Evolutionary conservation across 306 rosid species (phyloP), one percentile per base, ranked within the genome.

Genomic region (Corylus avellana): DNA sequence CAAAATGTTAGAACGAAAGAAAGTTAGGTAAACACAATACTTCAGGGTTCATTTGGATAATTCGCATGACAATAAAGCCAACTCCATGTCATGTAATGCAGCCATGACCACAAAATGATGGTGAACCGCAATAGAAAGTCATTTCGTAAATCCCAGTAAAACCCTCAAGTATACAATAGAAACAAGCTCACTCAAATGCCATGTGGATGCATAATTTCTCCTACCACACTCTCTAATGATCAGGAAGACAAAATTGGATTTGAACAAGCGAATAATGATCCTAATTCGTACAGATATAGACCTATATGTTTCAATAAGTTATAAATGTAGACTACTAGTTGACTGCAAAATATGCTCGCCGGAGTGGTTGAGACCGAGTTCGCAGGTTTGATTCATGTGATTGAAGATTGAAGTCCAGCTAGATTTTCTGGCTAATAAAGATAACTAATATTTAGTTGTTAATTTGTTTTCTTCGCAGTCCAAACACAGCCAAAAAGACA

Each of bases 1-100:
- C 76, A 90, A 59, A 47, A 27, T 18, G 50, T 49, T 32, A 54
- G 54, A 80, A 37, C 13, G 69, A 42, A 59, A 11, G 14, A 22
- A 22, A 42, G 76, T 84, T 16, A 80, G 87, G 57, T 27, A 58
- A 78, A 37, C 12, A 27, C 3, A 29, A 75, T 18, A 49, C 2
- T 44, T 48, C 32, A 16, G 6, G 56, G 2, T 18, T 29, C 50
- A 84, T 70, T 37, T 72, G 78, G 76, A 69, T 42, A 42, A 58
- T 56, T 76, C 16, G 12, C 27, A 12, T 11, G 47, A 66, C 48
- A 75, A 73, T 18, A 44, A 73, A 73, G 74, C 49, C 20, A 63
- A 75, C 25, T 72, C 22, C 68, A 51, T 54, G 59, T 47, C n/a
- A 58, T 17, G 0, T 55, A 69, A 74, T 75, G 53, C 25, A 68